phyloP scores from a whole-genome alignment of 2,329 filamentous ascomycete species.

The Sphaceloma murrayae region DNA sequence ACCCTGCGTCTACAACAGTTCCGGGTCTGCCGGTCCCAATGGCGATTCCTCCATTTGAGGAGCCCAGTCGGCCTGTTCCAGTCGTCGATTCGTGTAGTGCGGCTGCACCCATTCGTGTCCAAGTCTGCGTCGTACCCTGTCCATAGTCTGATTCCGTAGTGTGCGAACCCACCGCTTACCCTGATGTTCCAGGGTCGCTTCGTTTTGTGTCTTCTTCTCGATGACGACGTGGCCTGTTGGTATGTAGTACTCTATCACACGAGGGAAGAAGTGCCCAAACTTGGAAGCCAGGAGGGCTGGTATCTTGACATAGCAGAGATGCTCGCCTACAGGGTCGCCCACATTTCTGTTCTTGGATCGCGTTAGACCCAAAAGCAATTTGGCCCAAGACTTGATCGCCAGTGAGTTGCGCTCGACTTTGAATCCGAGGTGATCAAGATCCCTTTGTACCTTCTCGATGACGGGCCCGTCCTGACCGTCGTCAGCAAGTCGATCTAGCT shows the following conservation, averaged over 20 bases:
- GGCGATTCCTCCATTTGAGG: background rate
- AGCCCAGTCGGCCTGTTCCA: constrained; percentile 10
- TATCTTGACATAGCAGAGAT: constrained; percentile 16
- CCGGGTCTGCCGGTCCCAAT: no score
- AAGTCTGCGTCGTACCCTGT: constrained; percentile 1
- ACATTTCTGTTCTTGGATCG: constrained; percentile 1
- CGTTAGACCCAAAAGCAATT: constrained; percentile 21
- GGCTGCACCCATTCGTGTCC: constrained; percentile 13
- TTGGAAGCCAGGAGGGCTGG: constrained; percentile 23
- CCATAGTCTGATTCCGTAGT: constrained; percentile 4
- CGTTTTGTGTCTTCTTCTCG: background rate
- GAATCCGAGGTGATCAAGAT: constrained; percentile 9
- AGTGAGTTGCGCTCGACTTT: constrained; percentile 2
- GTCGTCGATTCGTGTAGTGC: constrained; percentile 1
- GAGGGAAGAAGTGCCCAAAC: constrained; percentile 22
- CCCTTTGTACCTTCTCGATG: constrained; percentile 13
- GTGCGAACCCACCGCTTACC: background rate
- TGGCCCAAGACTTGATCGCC: constrained; percentile 24
- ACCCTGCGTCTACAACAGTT: no score
- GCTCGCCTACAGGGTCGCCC: background rate
- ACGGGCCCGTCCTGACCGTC: background rate
- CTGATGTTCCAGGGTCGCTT: background rate
- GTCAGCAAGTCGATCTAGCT: background rate
- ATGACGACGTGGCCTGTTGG: constrained; percentile 26
- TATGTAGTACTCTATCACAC: constrained; percentile 24